Base-by-base conservation (phyloP, 192 early-diverging fungal genomes). In the Coemansia sp. region DNA sequence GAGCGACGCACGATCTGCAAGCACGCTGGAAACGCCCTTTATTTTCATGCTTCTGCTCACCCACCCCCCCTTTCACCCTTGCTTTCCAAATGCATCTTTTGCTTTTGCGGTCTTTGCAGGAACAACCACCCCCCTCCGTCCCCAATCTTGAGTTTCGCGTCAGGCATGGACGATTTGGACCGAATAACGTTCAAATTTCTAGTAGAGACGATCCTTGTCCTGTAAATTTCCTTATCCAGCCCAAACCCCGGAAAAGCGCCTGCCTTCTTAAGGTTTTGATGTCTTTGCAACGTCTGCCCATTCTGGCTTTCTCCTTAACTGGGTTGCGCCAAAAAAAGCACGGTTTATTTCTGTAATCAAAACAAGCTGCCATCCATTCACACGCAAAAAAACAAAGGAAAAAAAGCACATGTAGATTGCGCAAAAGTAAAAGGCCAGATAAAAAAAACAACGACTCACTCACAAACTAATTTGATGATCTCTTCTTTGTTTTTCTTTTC, bases 1-100 rank as follows among this genome's bases (percentile, higher is more conserved):
- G 22, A 7, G 20, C 12, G 18, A 22, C 22, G 22, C 22, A 22
- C 28, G 51, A 54, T 54, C 51, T 54, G 51, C 42, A 45, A 6
- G 11, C 22, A 25, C 22, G 56, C 32, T 33, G 56, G n/a, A 4
- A 16, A 16, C 31, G 56, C 5, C 32, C 7, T 57, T 57, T 33
- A 29, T 55, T 5, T 57, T 30, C 30, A 34, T 32, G 16, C 31
- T 31, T 56, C 31, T 56, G 25, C 28, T 7, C 18, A 25, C 52
- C 52, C 25, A 28, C 29, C 52, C 32, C 32, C 12, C 55, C 55
- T 30, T 33, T 56, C 32, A 16, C 18, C 29, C 30, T 7, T 56
- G 55, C 55, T 32, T 56, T 56, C 55, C 55, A 32, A 56, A 56
- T 56, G 30, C 31, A 30, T 32, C 16, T 33, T 29, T 56, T 45